Evolutionary conservation across 495 filamentous ascomycete genomes (phyloP).

Genomic region (Penicillium turbatum): DNA sequence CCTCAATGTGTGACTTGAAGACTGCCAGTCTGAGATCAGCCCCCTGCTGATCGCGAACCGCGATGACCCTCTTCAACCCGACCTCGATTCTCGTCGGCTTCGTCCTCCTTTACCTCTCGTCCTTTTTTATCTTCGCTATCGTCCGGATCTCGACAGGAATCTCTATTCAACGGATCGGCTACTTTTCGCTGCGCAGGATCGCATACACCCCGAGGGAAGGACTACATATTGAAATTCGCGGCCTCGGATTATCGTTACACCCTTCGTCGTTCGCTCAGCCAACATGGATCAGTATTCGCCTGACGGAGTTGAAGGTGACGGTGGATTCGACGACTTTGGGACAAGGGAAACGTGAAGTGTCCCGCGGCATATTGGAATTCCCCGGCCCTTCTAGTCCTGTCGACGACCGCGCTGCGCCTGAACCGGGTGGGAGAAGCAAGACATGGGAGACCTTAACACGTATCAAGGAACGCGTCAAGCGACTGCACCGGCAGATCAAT

Average conservation of each 20-base stretch:
- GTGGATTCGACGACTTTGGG: constrained; percentile 64
- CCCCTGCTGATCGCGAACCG: constrained; percentile 37
- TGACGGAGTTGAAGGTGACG: constrained; percentile 79
- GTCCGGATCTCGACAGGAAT: constrained; percentile 88
- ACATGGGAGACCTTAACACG: constrained; percentile 73
- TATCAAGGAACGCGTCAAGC: constrained; percentile 79
- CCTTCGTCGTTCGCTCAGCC: constrained; percentile 93
- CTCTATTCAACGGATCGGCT: constrained; percentile 93
- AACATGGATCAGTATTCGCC: constrained; percentile 89
- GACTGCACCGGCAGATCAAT: constrained; percentile 76
- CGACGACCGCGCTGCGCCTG: constrained; percentile 19
- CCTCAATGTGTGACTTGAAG: constrained; percentile 21
- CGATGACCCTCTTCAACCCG: constrained; percentile 58
- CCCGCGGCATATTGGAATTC: constrained; percentile 19
- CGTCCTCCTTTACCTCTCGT: constrained; percentile 81
- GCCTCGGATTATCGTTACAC: constrained; percentile 81
- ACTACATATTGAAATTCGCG: constrained; percentile 81
- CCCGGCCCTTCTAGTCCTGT: constrained; percentile 23
- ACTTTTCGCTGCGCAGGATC: constrained; percentile 83
- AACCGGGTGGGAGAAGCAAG: constrained; percentile 50
- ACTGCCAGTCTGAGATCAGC: constrained; percentile 29
- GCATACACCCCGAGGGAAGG: constrained; percentile 84
- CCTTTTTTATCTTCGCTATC: constrained; percentile 91
- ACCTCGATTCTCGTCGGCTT: constrained; percentile 81
- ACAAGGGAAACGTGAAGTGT: constrained; percentile 37